Base-by-base conservation (phyloP, 2,329 filamentous ascomycete genomes). In the Cladosporium velox region DNA sequence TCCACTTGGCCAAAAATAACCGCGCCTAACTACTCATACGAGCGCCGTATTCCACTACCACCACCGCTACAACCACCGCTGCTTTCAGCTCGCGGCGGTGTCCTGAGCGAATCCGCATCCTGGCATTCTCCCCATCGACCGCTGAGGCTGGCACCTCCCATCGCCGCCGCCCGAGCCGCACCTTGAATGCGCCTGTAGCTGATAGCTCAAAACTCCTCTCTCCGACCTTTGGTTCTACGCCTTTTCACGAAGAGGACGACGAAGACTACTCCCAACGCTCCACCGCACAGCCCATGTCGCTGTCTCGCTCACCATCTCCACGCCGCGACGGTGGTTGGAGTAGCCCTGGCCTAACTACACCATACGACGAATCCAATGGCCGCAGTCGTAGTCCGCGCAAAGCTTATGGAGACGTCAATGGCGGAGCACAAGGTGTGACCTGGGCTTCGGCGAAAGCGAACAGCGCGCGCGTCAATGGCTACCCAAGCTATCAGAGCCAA, bases 261-360 rank as follows among this genome's bases (percentile, higher is more conserved):
- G 62, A 64, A 59, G 66, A 68, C 54, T 52, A 59, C 26, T 28
- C 55, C 47, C 63, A 47, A 8, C 58, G 35, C 55, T 62, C 60
- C 30, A 32, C 24, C 51, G 44, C 34, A 28, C 61, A 64, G 34
- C 70, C 69, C 67, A 97, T 97, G 93, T 91, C 91, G 71, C 82
- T 94, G 69, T 95, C 93, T 71, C 88, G 92, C 80, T 96, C 92
- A 76, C 92, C 93, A 60, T 97, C 92, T 65, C 94, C 93, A 68
- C 86, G 88, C 69, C 90, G 88, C 68, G 90, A 91, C 73, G 92
- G 92, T 76, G 93, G 93, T 72, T 97, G 94, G 93, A 79, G 92
- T 91, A 65, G 91, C 89, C 70, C 85, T 92, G 75, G 91, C 67
- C 84, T 96, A 73, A 90, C 87, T 75, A 88, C 90, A 67, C 88